Evolutionary conservation across 352 stramenopile genomes (phyloP).

Genomic region (Phytophthora vignae): DNA sequence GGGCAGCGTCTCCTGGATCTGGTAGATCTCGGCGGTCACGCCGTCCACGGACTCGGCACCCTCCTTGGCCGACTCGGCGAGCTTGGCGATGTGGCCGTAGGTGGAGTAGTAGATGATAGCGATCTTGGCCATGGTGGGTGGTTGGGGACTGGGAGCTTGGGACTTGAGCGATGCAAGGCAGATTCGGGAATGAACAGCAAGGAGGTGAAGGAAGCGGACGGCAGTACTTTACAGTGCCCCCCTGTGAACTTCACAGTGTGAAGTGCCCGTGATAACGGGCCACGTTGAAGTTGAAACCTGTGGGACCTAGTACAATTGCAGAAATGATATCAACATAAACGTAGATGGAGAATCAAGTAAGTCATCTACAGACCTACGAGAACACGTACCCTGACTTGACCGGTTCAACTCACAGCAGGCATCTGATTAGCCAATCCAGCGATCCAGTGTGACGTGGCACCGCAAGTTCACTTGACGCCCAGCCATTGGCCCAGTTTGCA

Average conservation of each 20-base stretch:
- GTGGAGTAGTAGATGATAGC: slow-evolving; percentile 44
- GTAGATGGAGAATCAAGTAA: neutral
- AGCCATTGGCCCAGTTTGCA: neutral
- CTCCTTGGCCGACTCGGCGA: slow-evolving; percentile 29
- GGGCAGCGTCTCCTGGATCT: slow-evolving; percentile 26
- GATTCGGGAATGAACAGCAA: slow-evolving; percentile 28
- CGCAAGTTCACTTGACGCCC: neutral
- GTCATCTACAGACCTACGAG: neutral
- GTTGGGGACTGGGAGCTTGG: neutral
- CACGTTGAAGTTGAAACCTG: neutral
- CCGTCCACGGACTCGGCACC: slow-evolving; percentile 31
- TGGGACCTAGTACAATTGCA: neutral
- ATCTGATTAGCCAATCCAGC: slow-evolving; percentile 4
- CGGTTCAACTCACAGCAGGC: neutral
- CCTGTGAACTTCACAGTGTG: too few species aligned
- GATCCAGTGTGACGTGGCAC: slow-evolving; percentile 2
- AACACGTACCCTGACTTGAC: neutral
- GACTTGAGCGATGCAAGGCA: slow-evolving; percentile 20
- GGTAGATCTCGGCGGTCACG: slow-evolving; percentile 34
- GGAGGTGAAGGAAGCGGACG: neutral
- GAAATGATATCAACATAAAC: neutral
- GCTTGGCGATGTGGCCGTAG: slow-evolving; percentile 32
- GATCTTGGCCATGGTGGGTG: slow-evolving; percentile 34
- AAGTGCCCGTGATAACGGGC: too few species aligned
- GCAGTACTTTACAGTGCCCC: too few species aligned